Percentiles rank a stretch among this genome's conserved stretches.
These are phyloP conservation scores for Kodamaea fungicola DNA, from an alignment of 1,139 yeast genomes.

Conservation along the genomic window DNA sequence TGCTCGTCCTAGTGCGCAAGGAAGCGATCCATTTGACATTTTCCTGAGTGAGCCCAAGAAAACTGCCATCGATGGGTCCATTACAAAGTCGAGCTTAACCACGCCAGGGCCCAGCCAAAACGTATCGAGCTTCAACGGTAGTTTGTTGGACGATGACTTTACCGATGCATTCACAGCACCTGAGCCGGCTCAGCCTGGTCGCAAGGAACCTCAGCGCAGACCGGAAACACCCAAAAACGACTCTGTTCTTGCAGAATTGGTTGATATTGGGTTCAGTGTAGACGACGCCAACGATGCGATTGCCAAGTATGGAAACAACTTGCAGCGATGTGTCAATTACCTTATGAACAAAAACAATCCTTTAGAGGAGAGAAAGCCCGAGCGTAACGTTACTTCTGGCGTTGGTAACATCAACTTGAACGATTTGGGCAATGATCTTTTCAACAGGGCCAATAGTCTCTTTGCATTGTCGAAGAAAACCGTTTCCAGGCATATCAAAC, in stretches of 20 bases:
- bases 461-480: slow-evolving; percentile 61
- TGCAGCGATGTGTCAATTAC: slow-evolving; percentile 64
- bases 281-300: slow-evolving; percentile 64
- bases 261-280: slow-evolving; percentile 76
- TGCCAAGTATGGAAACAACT: slow-evolving; percentile 51
- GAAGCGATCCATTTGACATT: slow-evolving; percentile 18
- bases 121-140: background rate
- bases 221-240: slow-evolving; percentile 28
- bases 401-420: slow-evolving; percentile 25
- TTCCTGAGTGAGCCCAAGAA: slow-evolving; percentile 5
- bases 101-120: too few species aligned
- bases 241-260: slow-evolving; percentile 59
- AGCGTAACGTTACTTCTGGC: background rate
- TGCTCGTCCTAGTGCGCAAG: background rate
- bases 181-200: background rate
- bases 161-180: slow-evolving; percentile 29
- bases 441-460: slow-evolving; percentile 59
- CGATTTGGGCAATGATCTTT: slow-evolving; percentile 61
- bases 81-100: too few species aligned
- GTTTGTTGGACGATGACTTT: slow-evolving; percentile 42
- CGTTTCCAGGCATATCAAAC: slow-evolving; percentile 53
- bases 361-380: slow-evolving; percentile 1
- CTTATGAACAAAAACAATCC: slow-evolving; percentile 45
- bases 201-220: background rate
- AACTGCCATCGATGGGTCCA: too few species aligned